Conservation (phyloP, 2,329 filamentous ascomycete species). For the Cercospora beticola region DNA sequence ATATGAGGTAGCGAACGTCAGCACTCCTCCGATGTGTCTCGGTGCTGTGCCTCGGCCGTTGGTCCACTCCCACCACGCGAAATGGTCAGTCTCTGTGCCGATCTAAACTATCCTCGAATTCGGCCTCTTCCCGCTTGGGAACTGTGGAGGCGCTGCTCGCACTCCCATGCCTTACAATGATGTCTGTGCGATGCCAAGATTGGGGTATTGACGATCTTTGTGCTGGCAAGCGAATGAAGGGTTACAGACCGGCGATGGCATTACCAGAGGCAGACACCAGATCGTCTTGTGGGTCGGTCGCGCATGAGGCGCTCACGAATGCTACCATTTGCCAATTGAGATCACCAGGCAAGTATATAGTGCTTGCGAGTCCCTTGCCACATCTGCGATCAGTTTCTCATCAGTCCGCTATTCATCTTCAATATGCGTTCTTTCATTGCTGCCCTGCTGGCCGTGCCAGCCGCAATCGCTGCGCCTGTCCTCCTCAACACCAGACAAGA, state of each 20-base stretch:
- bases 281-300: not conserved
- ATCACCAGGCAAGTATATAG: constrained; percentile 20
- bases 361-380: not conserved
- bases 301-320: not conserved
- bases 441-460: constrained; percentile 26
- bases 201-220: constrained; percentile 1
- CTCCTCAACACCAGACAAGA: constrained; percentile 22
- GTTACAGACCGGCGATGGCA: not conserved
- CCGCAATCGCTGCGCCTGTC: constrained; percentile 26
- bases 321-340: not conserved
- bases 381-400: not conserved
- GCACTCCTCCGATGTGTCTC: not conserved
- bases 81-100: not conserved
- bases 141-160: constrained; percentile 2
- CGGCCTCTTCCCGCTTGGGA: not conserved
- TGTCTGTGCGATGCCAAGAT: not conserved
- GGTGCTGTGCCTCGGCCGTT: constrained; percentile 9
- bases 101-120: not conserved
- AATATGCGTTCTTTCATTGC: constrained; percentile 27
- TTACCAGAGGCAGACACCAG: not conserved
- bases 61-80: not conserved
- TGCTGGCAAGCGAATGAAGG: constrained; percentile 2
- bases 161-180: not conserved
- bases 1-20: not conserved
- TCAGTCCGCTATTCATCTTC: not conserved